A percentile compares a stretch with the other conserved stretches of the same genome.
Evolutionary conservation across 352 stramenopile genomes (phyloP).

Genomic region (Pythium grandisporangium): DNA sequence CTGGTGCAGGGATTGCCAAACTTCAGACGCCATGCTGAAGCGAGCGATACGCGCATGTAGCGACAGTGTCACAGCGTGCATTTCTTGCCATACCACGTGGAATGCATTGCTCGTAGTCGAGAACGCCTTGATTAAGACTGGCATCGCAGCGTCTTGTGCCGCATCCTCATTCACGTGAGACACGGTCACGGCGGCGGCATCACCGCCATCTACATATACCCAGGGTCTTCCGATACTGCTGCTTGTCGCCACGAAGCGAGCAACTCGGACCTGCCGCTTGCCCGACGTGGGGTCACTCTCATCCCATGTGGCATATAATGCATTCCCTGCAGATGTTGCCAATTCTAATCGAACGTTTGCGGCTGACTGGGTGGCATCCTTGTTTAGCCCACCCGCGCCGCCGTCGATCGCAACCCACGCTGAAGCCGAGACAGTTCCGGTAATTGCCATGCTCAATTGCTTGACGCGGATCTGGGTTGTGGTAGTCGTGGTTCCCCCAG

Average conservation of each 20-base stretch:
- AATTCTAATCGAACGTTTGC: slow-evolving; percentile 30
- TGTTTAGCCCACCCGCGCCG: slow-evolving; percentile 31
- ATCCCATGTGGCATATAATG: slow-evolving; percentile 42
- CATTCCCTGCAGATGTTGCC: not conserved
- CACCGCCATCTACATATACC: too few relatives aligned
- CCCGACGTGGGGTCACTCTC: slow-evolving; percentile 17
- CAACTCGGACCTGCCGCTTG: slow-evolving; percentile 35
- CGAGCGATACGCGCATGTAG: slow-evolving; percentile 23
- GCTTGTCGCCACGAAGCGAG: slow-evolving; percentile 10
- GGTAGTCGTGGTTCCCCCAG: not conserved
- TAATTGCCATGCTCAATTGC: not conserved
- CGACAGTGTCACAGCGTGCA: slow-evolving; percentile 15
- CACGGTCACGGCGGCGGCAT: too few relatives aligned
- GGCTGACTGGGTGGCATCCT: slow-evolving; percentile 24
- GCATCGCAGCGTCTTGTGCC: slow-evolving; percentile 14
- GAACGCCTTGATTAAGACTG: slow-evolving; percentile 13
- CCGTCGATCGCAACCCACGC: slow-evolving; percentile 28
- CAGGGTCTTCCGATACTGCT: slow-evolving; percentile 1
- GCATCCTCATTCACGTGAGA: slow-evolving; percentile 37
- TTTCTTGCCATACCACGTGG: slow-evolving; percentile 39
- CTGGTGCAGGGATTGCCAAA: slow-evolving; percentile 48
- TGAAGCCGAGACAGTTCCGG: not conserved
- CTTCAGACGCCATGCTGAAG: slow-evolving; percentile 1
- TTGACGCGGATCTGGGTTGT: slow-evolving; percentile 23
- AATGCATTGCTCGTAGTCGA: slow-evolving; percentile 4